Evolutionary conservation across 1,284 basidiomycete species (phyloP).

Genomic region (Sparassis latifolia): DNA sequence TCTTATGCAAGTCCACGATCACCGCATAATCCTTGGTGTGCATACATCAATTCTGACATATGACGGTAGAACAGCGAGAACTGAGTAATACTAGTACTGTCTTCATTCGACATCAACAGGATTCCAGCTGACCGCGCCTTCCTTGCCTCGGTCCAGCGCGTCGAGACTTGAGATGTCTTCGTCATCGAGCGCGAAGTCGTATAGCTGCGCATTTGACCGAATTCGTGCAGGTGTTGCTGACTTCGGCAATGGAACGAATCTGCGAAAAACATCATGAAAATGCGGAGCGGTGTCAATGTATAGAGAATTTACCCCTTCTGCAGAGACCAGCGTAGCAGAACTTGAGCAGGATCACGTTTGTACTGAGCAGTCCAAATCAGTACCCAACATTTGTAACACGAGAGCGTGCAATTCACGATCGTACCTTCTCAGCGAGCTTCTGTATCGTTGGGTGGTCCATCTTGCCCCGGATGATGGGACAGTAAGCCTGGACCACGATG

Average conservation of each 20-base stretch:
- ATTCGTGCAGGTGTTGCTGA: slow-evolving; percentile 46
- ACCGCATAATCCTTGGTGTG: neutral
- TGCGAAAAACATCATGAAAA: slow-evolving; percentile 12
- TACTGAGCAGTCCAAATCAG: slow-evolving; percentile 20
- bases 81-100: too few species aligned
- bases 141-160: slow-evolving; percentile 39
- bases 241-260: slow-evolving; percentile 51
- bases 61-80: too few species aligned
- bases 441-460: slow-evolving; percentile 34
- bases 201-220: slow-evolving; percentile 44
- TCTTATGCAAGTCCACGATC: neutral
- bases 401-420: neutral
- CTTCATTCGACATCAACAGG: slow-evolving; percentile 33
- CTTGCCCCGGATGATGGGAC: slow-evolving; percentile 41
- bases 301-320: slow-evolving; percentile 36
- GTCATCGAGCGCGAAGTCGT: slow-evolving; percentile 43
- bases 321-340: slow-evolving; percentile 68
- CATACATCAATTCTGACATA: neutral
- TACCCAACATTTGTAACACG: neutral
- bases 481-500: slow-evolving; percentile 71
- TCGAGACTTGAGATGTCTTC: slow-evolving; percentile 47
- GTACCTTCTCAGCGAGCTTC: slow-evolving; percentile 36
- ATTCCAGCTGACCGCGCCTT: slow-evolving; percentile 46
- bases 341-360: slow-evolving; percentile 46
- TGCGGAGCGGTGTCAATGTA: neutral